Evolutionary conservation across 768 basidiomycete genomes (phyloP), one percentile per base, ranked within the genome.

Genomic region (Rhizopogon roseolus): DNA sequence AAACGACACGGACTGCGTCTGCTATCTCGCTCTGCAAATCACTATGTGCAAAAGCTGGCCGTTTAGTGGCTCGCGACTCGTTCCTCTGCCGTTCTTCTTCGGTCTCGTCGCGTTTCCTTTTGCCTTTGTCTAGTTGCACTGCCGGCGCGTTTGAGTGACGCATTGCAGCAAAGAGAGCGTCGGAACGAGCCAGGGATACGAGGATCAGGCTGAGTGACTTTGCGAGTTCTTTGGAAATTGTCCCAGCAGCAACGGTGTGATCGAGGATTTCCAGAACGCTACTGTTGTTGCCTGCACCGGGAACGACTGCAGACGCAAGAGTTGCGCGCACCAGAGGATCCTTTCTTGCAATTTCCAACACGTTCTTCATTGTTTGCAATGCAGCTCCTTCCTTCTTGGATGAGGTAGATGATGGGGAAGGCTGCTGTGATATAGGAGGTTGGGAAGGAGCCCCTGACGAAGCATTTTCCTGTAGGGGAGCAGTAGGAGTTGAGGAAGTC

Each of bases 101-200:
- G 22, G 66, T 70, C 54, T 80, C 78, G 53, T 84, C 84, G 4
- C 88, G 80, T 66, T 87, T 90, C 40, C 89, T 81, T 65, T 91
- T 90, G n/a, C 85, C 84, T 58, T 79, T 82, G 64, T 86, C 81
- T 1, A 85, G 78, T 56, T 85, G 80, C 5, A 81, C 73, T 0
- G 81, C 77, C 25, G 86, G 70, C 13, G 82, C 81, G 50, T 84
- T 81, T 7, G 85, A 86, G 52, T 80, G 82, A 42, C 81, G 80
- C 56, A 88, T 73, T 16, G 75, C 79, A 2, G 82, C 79, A 62
- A 91, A 90, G 6, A 90, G 76, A 9, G 67, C 63, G 44, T 85
- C 83, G 0, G 85, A 87, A 52, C 81, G 75, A 7, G 87, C 87
- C 36, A 91, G 71, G 10, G 78, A 72, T 37, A 91, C 75, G n/a